Base-by-base conservation (phyloP, 495 filamentous ascomycete species). In the Aspergillus cavernicola region DNA sequence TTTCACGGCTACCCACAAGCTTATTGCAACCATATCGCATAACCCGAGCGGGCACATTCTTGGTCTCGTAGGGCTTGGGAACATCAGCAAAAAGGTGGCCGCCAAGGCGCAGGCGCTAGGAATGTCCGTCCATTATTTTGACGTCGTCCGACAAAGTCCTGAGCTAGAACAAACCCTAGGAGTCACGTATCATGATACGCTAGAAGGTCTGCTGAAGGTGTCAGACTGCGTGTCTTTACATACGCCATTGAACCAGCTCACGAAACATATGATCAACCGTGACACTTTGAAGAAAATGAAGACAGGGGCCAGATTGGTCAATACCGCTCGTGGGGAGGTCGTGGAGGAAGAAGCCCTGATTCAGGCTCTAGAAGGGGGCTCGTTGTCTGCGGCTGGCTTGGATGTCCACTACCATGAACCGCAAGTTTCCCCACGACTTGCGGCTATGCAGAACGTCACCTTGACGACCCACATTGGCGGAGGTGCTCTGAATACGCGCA, bases 361-460 rank as follows among this genome's bases (percentile, higher is more conserved):
- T 41, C 18, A 41, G 12, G 38, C 38, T 3, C 38, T 41, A 2
- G 38, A 41, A 18, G 19, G 7, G 5, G 38, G 38, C 9, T 41
- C 38, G 38, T 23, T 23, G 18, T 41, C 38, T 13, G 38, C 38
- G 10, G 38, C 38, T 41, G 38, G 38, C 20, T 20, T 41, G 9
- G 38, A 41, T 16, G 38, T 41, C n/a, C 38, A 41, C 20, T 41
- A 41, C 20, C 38, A 41, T 41, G 38, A 41, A 13, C 38, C 38
- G 20, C 38, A 41, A 16, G 38, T 41, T 16, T 41, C 38, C 12
- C 38, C 38, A 20, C 18, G 19, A 9, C 38, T 41, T 16, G 38
- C 38, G 38, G 38, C 20, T 3, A 41, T 41, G 38, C 18, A 41
- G 6, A 23, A 22, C 11, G 38, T 41, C 38, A 41, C 38, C 38